Conservation (phyloP, 1,284 basidiomycete species). For the Ganoderma sinense region DNA sequence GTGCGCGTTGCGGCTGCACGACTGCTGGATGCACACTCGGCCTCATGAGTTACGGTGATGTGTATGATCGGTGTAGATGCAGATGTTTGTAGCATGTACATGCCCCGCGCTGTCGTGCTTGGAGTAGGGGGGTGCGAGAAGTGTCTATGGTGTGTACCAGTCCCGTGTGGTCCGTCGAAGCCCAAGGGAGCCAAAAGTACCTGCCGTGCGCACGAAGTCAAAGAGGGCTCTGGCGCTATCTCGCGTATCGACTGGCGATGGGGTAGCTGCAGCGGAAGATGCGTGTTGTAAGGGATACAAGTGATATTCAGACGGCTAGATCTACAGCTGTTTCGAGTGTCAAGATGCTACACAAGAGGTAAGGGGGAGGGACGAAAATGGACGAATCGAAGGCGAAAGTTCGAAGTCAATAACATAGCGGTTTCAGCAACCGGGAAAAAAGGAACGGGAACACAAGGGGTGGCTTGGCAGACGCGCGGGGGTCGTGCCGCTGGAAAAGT, state of each 20-base stretch:
- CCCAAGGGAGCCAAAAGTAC: background rate
- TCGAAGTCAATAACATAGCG: conserved; percentile 5
- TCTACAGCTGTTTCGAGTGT: conserved; percentile 27
- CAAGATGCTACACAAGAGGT: conserved; percentile 9
- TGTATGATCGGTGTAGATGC: background rate
- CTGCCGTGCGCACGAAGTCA: conserved; percentile 2
- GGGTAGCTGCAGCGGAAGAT: background rate
- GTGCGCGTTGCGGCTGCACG: conserved; percentile 54
- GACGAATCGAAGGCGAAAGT: conserved; percentile 15
- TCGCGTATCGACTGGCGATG: conserved; percentile 12
- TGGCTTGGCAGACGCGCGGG: background rate
- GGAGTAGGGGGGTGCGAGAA: background rate
- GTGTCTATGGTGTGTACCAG: conserved; percentile 4
- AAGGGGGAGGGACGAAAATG: background rate
- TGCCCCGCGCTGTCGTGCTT: background rate
- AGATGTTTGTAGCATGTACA: conserved; percentile 3
- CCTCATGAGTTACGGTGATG: conserved; percentile 18
- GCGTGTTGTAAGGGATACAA: conserved; percentile 34
- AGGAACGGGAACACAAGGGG: background rate
- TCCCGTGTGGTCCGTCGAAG: background rate
- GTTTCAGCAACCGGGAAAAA: background rate
- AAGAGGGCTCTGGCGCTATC: background rate
- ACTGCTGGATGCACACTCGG: conserved; percentile 23
- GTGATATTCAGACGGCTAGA: conserved; percentile 28
- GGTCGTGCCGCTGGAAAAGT: conserved; percentile 17